Conservation (phyloP, 2,329 filamentous ascomycete species). For the Proliferodiscus dingleyae region DNA sequence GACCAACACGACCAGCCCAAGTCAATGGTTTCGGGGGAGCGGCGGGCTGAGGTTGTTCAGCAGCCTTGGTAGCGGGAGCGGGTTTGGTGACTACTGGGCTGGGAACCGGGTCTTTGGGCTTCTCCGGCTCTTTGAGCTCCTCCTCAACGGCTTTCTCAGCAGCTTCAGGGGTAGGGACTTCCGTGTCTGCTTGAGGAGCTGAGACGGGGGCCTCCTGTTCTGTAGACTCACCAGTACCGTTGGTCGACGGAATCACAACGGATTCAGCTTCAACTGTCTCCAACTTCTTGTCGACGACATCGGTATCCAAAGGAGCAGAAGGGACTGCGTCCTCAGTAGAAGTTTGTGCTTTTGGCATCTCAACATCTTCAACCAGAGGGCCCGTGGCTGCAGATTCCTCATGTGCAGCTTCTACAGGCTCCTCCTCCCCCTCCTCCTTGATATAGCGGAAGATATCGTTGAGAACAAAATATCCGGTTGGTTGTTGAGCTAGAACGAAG, state of each 20-base stretch:
- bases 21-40: constrained; percentile 59
- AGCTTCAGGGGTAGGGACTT: constrained; percentile 40
- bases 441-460: constrained; percentile 98
- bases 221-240: constrained; percentile 36
- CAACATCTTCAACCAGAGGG: constrained; percentile 28
- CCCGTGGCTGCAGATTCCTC: constrained; percentile 24
- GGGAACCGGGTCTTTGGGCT: constrained; percentile 59
- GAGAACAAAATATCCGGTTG: constrained; percentile 94
- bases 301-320: constrained; percentile 38
- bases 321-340: constrained; percentile 33
- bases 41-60: constrained; percentile 49
- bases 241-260: constrained; percentile 38
- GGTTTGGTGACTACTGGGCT: constrained; percentile 45
- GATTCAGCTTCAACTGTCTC: constrained; percentile 45
- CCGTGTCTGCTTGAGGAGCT: constrained; percentile 30
- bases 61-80: constrained; percentile 31
- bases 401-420: constrained; percentile 44
- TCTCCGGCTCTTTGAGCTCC: constrained; percentile 53
- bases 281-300: constrained; percentile 68
- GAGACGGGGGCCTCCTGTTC: constrained; percentile 32
- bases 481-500: constrained; percentile 93
- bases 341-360: constrained; percentile 30
- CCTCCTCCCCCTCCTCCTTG: constrained; percentile 75
- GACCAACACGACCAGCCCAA: constrained; percentile 68
- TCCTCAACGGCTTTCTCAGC: constrained; percentile 51